Conservation (phyloP, 768 basidiomycete genomes). For the Kwoniella sp. region DNA sequence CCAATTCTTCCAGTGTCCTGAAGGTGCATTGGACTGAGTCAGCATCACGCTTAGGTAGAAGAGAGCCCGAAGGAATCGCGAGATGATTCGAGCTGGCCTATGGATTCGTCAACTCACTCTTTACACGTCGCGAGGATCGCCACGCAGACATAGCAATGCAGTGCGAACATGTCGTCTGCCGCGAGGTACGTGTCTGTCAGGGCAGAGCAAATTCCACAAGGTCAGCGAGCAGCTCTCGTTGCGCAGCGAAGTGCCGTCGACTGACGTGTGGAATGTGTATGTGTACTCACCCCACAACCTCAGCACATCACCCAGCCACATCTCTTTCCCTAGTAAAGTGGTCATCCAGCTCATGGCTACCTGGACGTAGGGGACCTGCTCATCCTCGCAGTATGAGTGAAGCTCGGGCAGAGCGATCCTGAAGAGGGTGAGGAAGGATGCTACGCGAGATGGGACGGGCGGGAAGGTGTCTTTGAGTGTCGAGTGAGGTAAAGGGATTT, state of each 20-base stretch:
- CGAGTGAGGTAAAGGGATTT: neutral
- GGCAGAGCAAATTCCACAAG: neutral
- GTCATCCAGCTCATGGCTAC: constrained; percentile 56
- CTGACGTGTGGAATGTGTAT: too few relatives aligned
- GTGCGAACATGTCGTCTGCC: constrained; percentile 49
- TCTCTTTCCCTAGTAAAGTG: constrained; percentile 41
- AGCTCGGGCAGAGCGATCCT: constrained; percentile 43
- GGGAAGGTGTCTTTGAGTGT: constrained; percentile 34
- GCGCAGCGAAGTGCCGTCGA: too few relatives aligned
- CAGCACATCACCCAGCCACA: constrained; percentile 50
- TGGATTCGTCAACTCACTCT: constrained; percentile 35
- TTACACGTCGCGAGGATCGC: constrained; percentile 46
- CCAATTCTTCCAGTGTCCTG: constrained; percentile 50
- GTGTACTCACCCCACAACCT: constrained; percentile 51
- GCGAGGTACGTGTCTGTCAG: constrained; percentile 47
- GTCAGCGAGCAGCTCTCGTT: too few relatives aligned
- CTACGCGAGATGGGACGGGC: constrained; percentile 40
- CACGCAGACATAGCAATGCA: constrained; percentile 53
- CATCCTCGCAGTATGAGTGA: constrained; percentile 48
- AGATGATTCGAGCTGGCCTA: too few relatives aligned
- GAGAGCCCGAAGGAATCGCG: too few relatives aligned
- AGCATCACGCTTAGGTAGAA: too few relatives aligned
- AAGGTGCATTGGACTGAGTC: neutral
- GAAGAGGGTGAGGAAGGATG: constrained; percentile 45
- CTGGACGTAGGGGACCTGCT: constrained; percentile 44